Conservation (phyloP, 2,329 filamentous ascomycete genomes). For the Shiraia sp. region DNA sequence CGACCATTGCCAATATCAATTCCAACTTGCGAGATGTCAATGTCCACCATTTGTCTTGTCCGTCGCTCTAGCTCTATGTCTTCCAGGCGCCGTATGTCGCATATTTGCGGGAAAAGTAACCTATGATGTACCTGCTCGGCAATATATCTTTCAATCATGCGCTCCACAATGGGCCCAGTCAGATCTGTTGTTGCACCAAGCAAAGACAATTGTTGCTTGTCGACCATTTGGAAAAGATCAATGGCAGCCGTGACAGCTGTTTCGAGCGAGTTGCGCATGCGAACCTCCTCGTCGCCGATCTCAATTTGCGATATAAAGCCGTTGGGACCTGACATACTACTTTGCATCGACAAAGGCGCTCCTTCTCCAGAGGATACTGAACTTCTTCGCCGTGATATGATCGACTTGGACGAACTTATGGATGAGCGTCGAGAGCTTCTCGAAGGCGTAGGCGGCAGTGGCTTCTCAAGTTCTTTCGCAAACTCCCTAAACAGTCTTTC, state of each 20-base stretch:
- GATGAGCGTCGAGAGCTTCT: conserved; percentile 39
- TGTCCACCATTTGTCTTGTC: conserved; percentile 88
- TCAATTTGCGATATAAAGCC: conserved; percentile 55
- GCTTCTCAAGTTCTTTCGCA: conserved; percentile 79
- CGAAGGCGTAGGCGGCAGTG: conserved; percentile 73
- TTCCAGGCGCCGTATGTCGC: conserved; percentile 75
- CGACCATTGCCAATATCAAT: conserved; percentile 80
- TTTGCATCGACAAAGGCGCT: conserved; percentile 42
- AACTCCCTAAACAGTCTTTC: conserved; percentile 92
- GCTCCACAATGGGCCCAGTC: conserved; percentile 88
- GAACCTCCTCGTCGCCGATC: conserved; percentile 86
- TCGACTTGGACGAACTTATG: conserved; percentile 23
- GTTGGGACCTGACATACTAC: conserved; percentile 41
- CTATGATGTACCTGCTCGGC: conserved; percentile 87
- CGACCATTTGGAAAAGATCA: conserved; percentile 92
- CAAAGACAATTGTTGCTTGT: conserved; percentile 91
- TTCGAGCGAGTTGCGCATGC: conserved; percentile 86
- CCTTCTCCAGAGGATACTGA: conserved; percentile 44
- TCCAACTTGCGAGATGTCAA: conserved; percentile 93
- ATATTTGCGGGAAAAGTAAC: conserved; percentile 81
- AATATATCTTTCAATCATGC: conserved; percentile 92
- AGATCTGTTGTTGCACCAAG: conserved; percentile 91
- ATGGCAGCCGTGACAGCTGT: conserved; percentile 92
- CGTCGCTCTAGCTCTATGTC: conserved; percentile 87
- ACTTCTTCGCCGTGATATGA: conserved; percentile 26